phyloP scores from a whole-genome alignment of 2,329 filamentous ascomycete species.

The Trichoderma sp. region DNA sequence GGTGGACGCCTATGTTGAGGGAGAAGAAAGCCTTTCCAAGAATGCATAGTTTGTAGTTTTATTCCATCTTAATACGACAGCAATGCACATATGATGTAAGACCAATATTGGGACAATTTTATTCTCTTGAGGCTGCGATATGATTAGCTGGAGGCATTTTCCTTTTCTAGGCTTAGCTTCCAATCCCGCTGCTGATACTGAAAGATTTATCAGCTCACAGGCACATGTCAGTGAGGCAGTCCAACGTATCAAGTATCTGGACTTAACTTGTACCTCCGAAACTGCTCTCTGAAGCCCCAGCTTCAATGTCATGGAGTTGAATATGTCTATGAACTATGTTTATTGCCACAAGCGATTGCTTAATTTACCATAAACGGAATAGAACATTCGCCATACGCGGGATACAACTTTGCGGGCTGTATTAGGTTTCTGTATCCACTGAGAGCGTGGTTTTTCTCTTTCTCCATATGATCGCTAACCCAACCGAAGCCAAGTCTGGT shows the following conservation, averaged over 20 bases:
- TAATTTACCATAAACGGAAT: no score
- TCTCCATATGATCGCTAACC: background rate
- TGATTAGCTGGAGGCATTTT: background rate
- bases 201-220: background rate
- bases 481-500: background rate
- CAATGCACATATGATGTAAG: background rate
- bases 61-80: background rate
- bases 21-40: background rate
- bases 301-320: background rate
- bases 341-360: no score
- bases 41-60: background rate
- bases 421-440: background rate
- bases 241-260: background rate
- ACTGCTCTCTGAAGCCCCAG: background rate
- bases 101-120: background rate
- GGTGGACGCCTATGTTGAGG: conserved; percentile 30
- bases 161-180: background rate
- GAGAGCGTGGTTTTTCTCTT: background rate
- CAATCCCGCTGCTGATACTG: background rate
- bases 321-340: no score
- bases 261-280: background rate
- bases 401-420: no score
- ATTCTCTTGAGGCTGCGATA: background rate
- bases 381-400: no score
- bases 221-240: background rate